Base-by-base conservation (phyloP, 73 alveolate species). In the Paramecium sonneborni region DNA sequence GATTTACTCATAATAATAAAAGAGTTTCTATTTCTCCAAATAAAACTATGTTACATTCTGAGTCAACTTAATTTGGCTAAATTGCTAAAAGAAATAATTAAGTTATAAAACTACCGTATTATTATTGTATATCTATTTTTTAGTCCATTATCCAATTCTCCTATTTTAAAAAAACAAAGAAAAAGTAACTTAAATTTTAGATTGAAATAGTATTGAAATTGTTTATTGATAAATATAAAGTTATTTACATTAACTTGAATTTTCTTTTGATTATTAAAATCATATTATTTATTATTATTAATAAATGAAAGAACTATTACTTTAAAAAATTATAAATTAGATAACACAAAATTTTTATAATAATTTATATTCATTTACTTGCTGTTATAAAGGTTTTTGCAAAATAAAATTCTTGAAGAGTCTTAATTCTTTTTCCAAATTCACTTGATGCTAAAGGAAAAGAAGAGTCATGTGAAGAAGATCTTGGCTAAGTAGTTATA, bases 1-100 rank as follows among this genome's bases (percentile, higher is more conserved):
- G 84, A 62, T 26, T 62, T 32, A 62, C 84, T 2, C 48, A 62
- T 62, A 14, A 26, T 14, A 62, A 62, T 32, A 62, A 62, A 62
- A 62, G 84, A 62, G 44, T 14, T 62, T 62, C 84, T 14, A 62
- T 62, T 0, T 62, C 84, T 62, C 84, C 84, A 30, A 62, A 62
- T 26, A 62, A 62, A 62, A 62, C 84, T 9, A 62, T 62, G 48
- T 1, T 32, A 28, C 48, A 62, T 4, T 62, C 39, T 0, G 84
- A 62, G 2, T 9, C 34, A 30, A 26, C 2, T 9, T 30, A 62
- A 62, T 62, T 62, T 30, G 9, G 28, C 48, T 62, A 62, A 62
- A 26, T 62, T 62, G 84, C 84, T 0, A 62, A 62, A 32, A 21
- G 84, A 62, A 62, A 62, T 15, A 26, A 43, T 23, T 32, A 30